A percentile compares a stretch with the other conserved stretches of the same genome.
Conservation (phyloP, 2,329 filamentous ascomycete genomes). For the Huntiella decipiens region DNA sequence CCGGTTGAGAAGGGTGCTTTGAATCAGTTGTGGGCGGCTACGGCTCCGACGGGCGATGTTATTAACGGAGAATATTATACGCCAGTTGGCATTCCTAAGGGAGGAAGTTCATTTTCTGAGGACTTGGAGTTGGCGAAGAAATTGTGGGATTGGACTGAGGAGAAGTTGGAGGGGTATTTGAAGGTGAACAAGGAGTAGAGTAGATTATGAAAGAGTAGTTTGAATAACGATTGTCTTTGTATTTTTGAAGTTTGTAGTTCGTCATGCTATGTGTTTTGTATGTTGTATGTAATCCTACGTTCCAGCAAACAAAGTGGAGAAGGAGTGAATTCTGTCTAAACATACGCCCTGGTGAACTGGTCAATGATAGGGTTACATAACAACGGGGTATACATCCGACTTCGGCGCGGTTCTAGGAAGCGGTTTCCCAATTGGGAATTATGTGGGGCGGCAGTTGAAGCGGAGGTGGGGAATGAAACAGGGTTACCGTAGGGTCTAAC, state of each 20-base stretch:
- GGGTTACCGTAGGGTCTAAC: not conserved
- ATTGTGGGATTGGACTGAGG: slow-evolving; percentile 21
- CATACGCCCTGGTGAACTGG: no score
- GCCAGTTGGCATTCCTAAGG: slow-evolving; percentile 17
- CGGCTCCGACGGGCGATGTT: slow-evolving; percentile 16
- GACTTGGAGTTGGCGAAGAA: slow-evolving; percentile 16
- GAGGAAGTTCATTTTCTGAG: slow-evolving; percentile 13
- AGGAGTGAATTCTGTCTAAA: no score
- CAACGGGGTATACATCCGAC: no score
- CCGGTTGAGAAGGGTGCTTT: slow-evolving; percentile 19
- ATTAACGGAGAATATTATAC: slow-evolving; percentile 19
- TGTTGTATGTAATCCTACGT: no score
- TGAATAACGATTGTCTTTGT: not conserved
- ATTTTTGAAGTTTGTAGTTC: not conserved
- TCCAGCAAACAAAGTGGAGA: no score
- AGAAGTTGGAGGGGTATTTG: slow-evolving; percentile 15
- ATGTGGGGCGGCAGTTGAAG: no score
- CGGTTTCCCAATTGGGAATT: no score
- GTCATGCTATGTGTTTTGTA: no score
- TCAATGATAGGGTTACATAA: no score
- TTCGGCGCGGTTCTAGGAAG: no score
- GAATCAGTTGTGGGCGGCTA: slow-evolving; percentile 26
- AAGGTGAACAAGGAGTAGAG: slow-evolving; percentile 1
- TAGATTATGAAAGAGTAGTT: not conserved
- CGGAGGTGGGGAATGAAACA: no score